Evolutionary conservation across 441 rosid genomes (phyloP), one percentile per base, ranked within the genome.

Genomic region (Omphalea diandra): DNA sequence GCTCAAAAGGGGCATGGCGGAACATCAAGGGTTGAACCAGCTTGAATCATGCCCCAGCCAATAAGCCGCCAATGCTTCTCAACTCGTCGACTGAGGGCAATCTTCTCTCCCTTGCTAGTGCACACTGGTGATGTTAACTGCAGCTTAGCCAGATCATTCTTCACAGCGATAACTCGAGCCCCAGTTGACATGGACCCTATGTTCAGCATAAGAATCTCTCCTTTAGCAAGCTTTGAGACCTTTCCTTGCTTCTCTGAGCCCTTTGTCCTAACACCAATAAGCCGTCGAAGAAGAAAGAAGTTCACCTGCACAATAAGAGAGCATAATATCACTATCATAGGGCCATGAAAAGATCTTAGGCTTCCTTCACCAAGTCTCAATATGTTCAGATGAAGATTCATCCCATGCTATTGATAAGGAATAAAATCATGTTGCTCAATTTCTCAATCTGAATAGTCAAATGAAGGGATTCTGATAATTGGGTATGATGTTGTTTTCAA

Each of bases 21-120:
- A n/a, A 94, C 89, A 6, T 90, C 92, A 2, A 90, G 88, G 63
- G 90, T 94, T 27, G 87, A 77, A 60, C 99, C 96, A 2, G 99
- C 99, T 78, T 90, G 99, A 69, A 94, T 94, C 89, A 87, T 95
- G 40, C 99, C 99, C 98, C 99, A 92, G 14, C 98, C 98, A 7
- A 94, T 94, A 41, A 94, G 90, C 73, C 97, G 93, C 99, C 99
- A 94, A 75, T 92, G 99, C 82, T 89, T 94, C 79, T 94, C 96
- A 22, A 94, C 94, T 54, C 98, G 79, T 14, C 96, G 67, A 57
- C 99, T 94, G 1, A 92, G 84, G 0, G 99, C 97, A 57, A 92
- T 85, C 82, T 94, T 94, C 83, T 94, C 98, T 14, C 92, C 93
- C 75, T 71, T 88, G 82, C 90, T 89, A 53, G 99, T 94, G 81